These are phyloP conservation scores for Stenocarpella maydis DNA, from an alignment of 2,329 filamentous ascomycete species.

Conservation along the genomic window DNA sequence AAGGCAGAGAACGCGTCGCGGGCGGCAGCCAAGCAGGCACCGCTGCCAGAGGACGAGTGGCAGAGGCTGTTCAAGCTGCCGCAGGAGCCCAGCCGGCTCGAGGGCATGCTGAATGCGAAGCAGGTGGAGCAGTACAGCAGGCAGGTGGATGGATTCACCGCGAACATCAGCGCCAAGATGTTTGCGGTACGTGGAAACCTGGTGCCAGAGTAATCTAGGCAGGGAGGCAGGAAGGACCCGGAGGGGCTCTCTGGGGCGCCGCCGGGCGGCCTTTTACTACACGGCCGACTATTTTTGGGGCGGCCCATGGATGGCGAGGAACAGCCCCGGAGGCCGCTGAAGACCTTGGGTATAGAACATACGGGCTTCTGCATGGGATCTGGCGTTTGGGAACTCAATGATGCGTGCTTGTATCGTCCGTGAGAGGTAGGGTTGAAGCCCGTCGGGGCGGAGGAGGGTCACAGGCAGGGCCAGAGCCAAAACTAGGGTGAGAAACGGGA, in stretches of 20 bases:
- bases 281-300: background rate
- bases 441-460: background rate
- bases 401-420: background rate
- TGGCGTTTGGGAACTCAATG: constrained; percentile 17
- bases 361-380: constrained; percentile 2
- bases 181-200: constrained; percentile 86
- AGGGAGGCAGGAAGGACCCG: background rate
- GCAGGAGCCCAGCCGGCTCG: constrained; percentile 89
- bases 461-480: background rate
- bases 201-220: constrained; percentile 58
- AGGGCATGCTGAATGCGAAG: constrained; percentile 92
- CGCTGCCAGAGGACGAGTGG: constrained; percentile 96
- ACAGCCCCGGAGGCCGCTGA: background rate
- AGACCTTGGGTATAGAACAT: background rate
- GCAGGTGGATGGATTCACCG: constrained; percentile 96
- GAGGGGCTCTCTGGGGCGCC: background rate
- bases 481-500: background rate
- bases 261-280: background rate
- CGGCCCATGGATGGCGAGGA: background rate
- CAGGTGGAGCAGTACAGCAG: constrained; percentile 98
- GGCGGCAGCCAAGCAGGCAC: constrained; percentile 84
- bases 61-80: constrained; percentile 98
- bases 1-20: constrained; percentile 93
- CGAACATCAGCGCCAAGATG: constrained; percentile 94
- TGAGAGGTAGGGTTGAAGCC: background rate